A percentile compares a stretch with the other conserved stretches of the same genome.
These are phyloP conservation scores for Xerocomellus intermedius DNA, from an alignment of 768 basidiomycete species.

Conservation along the genomic window DNA sequence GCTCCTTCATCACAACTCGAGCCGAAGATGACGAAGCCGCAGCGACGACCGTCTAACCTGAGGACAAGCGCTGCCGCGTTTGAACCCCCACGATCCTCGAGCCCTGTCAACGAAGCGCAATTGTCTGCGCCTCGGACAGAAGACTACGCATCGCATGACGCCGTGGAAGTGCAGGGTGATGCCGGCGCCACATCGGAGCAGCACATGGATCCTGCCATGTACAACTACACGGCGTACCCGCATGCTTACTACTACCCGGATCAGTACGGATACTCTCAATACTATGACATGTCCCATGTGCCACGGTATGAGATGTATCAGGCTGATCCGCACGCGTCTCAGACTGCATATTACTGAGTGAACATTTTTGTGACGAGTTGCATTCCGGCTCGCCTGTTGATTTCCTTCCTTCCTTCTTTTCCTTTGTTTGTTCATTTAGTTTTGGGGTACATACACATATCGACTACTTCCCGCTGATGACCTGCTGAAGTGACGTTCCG, in stretches of 20 bases:
- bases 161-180: conserved; percentile 17
- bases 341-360: conserved; percentile 60
- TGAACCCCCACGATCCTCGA: conserved; percentile 41
- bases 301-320: conserved; percentile 70
- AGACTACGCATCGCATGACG: conserved; percentile 11
- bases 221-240: conserved; percentile 55
- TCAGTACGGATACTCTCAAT: conserved; percentile 62
- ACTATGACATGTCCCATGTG: conserved; percentile 65
- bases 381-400: conserved; percentile 13
- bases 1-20: conserved; percentile 44
- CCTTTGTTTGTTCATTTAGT: conserved; percentile 21
- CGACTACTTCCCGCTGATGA: conserved; percentile 9
- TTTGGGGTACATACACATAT: conserved; percentile 24
- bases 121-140: conserved; percentile 8
- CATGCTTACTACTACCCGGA: conserved; percentile 72
- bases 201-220: conserved; percentile 39
- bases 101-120: conserved; percentile 21
- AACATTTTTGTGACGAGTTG: conserved; percentile 10
- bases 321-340: conserved; percentile 47
- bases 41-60: conserved; percentile 39
- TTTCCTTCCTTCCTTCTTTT: not conserved
- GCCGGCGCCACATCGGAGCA: conserved; percentile 22
- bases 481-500: conserved; percentile 20
- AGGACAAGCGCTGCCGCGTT: conserved; percentile 53
- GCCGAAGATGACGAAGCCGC: conserved; percentile 20